Evolutionary conservation across 2,329 filamentous ascomycete genomes (phyloP), one percentile per base, ranked within the genome.

Genomic region (Claviceps pazoutovae): DNA sequence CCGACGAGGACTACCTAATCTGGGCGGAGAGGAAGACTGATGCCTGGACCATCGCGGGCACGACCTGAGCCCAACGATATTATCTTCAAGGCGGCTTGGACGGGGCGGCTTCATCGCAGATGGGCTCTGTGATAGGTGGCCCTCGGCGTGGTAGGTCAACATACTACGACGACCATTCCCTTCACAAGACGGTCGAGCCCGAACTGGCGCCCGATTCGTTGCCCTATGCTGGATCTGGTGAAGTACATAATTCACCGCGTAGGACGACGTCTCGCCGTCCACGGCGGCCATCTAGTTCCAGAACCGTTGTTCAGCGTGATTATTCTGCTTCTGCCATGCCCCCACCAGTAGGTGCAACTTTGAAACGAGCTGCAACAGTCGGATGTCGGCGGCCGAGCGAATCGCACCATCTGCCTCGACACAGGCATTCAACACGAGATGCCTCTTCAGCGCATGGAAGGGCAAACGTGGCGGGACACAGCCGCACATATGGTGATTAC

Each of bases 201-300:
- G 54, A 30, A 19, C 49, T 46, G 54, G 53, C 45, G 54, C 56
- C 54, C 58, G 55, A 63, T 57, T 59, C 61, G 55, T 56, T 56
- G 56, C 60, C 64, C 58, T 60, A 59, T 59, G 55, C 56, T 53
- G 57, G 59, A 51, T 57, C 48, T 56, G 59, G 58, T 53, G 52
- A 54, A 51, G 55, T 66, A 65, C 63, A 66, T 61, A 66, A 63
- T 52, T 58, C 59, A 56, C 59, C 58, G 57, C 59, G 63, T 57
- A 59, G 59, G 56, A 59, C 62, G 47, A 52, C 59, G 56, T 54
- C 59, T 56, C 55, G 55, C 58, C 51, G 54, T 54, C 44, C 56
- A 52, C 55, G 58, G 47, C 46, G 58, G 49, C 42, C 36, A 19
- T 46, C 49, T 19, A 49, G 46, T 46, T 55, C 56, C 38, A 62